Base-by-base conservation (phyloP, 495 filamentous ascomycete genomes). In the Xylaria sp. region DNA sequence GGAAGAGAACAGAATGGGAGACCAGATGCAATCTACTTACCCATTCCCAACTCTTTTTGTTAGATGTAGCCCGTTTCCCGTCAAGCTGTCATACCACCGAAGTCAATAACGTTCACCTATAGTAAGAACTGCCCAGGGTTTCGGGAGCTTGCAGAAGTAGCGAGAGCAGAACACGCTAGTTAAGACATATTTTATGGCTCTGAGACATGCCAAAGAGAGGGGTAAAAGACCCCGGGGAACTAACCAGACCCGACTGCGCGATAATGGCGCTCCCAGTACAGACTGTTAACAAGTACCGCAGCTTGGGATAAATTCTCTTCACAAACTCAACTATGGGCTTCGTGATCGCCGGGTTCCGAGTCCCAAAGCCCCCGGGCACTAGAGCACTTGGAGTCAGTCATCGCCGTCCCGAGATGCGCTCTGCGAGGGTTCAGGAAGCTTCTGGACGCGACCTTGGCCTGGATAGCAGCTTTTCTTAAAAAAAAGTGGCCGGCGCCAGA, bases 311-410 rank as follows among this genome's bases (percentile, higher is more conserved):
- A 2, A 75, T 72, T 0, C 75, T 53, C 24, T 66, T 72, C 69
- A 92, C 74, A 69, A 85, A 91, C 0, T 80, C 75, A 40, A 87
- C 81, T 8, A 83, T 75, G 9, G 73, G 73, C 8, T 65, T 68
- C 17, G 85, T 75, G 59, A 80, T 79, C 19, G 65, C 69, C 14
- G 81, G 73, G 11, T 78, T 68, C 2, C 88, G 84, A 5, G 82
- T 78, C 26, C 91, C 91, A 2, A 79, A 14, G 0, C 92, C 92
- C 5, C 92, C 92, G 0, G 90, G 91, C 3, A 94, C 80, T 59
- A 59, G 17, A 59, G 37, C 31, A 37, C 57, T 59, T 33, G 19
- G 19, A 35, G 19, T 59, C 17, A 59, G 57, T 59, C 19, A 37
- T 5, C 8, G 19, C 17, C 33, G 11, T 59, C 33, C 33, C 29